phyloP scores from a whole-genome alignment of 1,284 basidiomycete species.

The Irpex rosettiformis region DNA sequence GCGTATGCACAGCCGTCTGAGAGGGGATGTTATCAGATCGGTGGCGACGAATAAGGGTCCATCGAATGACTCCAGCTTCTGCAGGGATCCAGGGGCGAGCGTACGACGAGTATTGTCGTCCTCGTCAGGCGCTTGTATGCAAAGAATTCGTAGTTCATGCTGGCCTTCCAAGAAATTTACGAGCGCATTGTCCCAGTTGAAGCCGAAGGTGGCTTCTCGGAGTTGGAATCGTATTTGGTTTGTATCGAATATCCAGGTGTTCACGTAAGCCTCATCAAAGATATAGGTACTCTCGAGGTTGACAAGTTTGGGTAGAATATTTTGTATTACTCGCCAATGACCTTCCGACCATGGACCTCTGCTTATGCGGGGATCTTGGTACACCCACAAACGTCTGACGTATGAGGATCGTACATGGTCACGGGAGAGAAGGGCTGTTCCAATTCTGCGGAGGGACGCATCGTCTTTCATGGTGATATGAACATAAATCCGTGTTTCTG shows the following conservation, averaged over 20 bases:
- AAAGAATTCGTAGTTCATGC: slow-evolving; percentile 20
- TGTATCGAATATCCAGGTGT: slow-evolving; percentile 28
- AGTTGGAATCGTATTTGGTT: slow-evolving; percentile 25
- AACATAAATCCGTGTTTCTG: slow-evolving; percentile 27
- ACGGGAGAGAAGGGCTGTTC: slow-evolving; percentile 19
- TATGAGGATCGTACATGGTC: slow-evolving; percentile 23
- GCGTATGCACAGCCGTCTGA: slow-evolving; percentile 26
- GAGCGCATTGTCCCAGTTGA: slow-evolving; percentile 28
- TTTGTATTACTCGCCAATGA: slow-evolving; percentile 27
- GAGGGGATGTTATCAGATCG: slow-evolving; percentile 25
- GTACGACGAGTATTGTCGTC: slow-evolving; percentile 16
- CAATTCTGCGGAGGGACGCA: slow-evolving; percentile 17
- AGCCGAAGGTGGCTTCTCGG: slow-evolving; percentile 21
- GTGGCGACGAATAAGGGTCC: slow-evolving; percentile 26
- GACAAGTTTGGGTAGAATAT: slow-evolving; percentile 21
- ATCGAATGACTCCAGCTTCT: slow-evolving; percentile 22
- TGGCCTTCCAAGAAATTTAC: slow-evolving; percentile 30
- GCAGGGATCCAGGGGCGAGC: slow-evolving; percentile 17
- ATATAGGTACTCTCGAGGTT: slow-evolving; percentile 26
- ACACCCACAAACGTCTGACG: slow-evolving; percentile 27
- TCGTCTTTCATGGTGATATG: slow-evolving; percentile 23
- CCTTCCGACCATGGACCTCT: slow-evolving; percentile 15
- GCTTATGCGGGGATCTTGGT: slow-evolving; percentile 17
- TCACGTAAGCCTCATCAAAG: slow-evolving; percentile 20
- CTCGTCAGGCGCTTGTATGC: slow-evolving; percentile 14